Percentiles rank a stretch among this genome's conserved stretches.
Conservation (phyloP, 495 filamentous ascomycete species). For the Xylaria longipes region DNA sequence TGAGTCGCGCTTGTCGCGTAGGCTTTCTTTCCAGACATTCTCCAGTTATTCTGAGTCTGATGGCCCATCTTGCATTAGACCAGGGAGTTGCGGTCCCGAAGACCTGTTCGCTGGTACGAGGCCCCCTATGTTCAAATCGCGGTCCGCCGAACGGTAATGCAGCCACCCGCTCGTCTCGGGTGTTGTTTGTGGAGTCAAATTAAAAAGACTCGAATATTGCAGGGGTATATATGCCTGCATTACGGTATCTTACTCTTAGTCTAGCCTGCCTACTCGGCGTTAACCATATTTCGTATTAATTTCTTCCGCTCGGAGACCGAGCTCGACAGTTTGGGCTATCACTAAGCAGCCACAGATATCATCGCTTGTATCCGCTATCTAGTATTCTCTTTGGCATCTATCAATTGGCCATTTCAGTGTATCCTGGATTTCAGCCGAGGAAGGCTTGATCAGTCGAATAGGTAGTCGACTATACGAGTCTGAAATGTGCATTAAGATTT, state of each 20-base stretch:
- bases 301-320: conserved; percentile 5
- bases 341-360: not conserved
- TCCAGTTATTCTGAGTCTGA: not conserved
- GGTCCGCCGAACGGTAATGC: conserved; percentile 3
- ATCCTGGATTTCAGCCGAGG: not conserved
- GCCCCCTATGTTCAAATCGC: not conserved
- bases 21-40: not conserved
- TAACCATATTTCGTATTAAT: not conserved
- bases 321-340: not conserved
- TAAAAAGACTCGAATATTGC: not conserved
- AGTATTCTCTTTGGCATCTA: not conserved
- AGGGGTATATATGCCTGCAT: not conserved
- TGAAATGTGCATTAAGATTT: not conserved
- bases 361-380: not conserved
- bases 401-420: not conserved
- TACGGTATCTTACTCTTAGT: not conserved
- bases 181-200: not conserved
- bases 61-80: not conserved
- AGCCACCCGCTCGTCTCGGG: not conserved
- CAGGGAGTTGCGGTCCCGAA: not conserved
- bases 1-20: not conserved
- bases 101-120: not conserved
- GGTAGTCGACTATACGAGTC: not conserved
- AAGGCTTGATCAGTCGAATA: not conserved
- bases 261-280: not conserved